Percentiles rank a stretch among this genome's conserved stretches.
These are phyloP conservation scores for Tulasnella sp. DNA, from an alignment of 768 basidiomycete species.

Conservation along the genomic window DNA sequence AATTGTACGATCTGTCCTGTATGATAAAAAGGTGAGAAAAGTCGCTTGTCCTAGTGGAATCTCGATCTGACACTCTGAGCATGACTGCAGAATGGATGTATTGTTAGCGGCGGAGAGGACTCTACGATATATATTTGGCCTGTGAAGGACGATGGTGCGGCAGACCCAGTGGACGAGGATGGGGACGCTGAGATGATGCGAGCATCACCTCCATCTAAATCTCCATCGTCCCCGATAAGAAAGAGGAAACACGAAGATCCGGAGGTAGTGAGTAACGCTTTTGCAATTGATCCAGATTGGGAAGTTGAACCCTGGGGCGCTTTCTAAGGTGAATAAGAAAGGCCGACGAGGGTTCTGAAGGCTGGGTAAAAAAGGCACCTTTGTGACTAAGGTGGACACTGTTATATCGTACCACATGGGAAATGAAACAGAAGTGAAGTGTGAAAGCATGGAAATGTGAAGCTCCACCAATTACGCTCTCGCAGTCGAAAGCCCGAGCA, in stretches of 20 bases:
- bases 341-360: conserved; percentile 4
- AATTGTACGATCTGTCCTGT: conserved; percentile 22
- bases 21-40: conserved; percentile 15
- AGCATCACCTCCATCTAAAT: background rate
- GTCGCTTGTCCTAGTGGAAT: background rate
- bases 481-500: no score
- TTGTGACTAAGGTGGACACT: no score
- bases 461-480: no score
- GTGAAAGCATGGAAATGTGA: no score
- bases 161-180: background rate
- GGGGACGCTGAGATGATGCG: conserved; percentile 1
- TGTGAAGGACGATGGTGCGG: background rate
- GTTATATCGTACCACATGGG: no score
- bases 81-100: conserved; percentile 3
- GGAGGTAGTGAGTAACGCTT: background rate
- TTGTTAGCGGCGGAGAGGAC: conserved; percentile 23
- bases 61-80: no score
- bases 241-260: background rate
- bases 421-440: no score
- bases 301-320: background rate
- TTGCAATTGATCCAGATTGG: background rate
- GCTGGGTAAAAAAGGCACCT: no score
- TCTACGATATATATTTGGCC: conserved; percentile 14
- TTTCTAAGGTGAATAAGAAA: conserved; percentile 5
- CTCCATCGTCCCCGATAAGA: background rate